Percentiles rank a stretch among this genome's conserved stretches.
Conservation (phyloP, 441 rosid species). For the Syzygium malaccense region DNA sequence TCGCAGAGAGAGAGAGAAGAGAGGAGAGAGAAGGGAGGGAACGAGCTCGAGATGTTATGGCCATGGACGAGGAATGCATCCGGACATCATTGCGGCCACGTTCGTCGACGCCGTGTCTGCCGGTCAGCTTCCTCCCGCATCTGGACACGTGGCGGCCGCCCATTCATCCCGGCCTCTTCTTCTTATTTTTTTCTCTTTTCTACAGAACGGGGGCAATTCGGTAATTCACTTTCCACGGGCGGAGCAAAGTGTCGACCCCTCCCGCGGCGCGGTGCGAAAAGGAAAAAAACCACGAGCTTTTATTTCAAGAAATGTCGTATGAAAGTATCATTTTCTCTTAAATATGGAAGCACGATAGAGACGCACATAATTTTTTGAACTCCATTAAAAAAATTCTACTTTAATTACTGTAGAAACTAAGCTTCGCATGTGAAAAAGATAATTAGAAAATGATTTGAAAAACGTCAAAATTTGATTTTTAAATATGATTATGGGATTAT, state of each 20-base stretch:
- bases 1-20: neutral
- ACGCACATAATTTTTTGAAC: neutral
- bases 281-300: neutral
- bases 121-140: neutral
- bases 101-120: neutral
- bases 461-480: neutral
- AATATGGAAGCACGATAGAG: neutral
- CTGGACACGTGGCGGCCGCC: neutral
- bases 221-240: neutral
- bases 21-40: neutral
- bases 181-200: neutral
- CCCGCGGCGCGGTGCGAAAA: neutral
- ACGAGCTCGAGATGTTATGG: neutral
- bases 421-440: neutral
- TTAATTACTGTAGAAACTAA: neutral
- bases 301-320: neutral
- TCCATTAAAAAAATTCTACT: neutral
- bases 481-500: neutral
- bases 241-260: neutral
- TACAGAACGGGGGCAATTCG: neutral
- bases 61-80: neutral
- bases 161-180: neutral
- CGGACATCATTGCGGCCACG: neutral
- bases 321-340: neutral
- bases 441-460: neutral